Conservation (phyloP, 148 eudicot species). For the Rhododendron kiyosumense region DNA sequence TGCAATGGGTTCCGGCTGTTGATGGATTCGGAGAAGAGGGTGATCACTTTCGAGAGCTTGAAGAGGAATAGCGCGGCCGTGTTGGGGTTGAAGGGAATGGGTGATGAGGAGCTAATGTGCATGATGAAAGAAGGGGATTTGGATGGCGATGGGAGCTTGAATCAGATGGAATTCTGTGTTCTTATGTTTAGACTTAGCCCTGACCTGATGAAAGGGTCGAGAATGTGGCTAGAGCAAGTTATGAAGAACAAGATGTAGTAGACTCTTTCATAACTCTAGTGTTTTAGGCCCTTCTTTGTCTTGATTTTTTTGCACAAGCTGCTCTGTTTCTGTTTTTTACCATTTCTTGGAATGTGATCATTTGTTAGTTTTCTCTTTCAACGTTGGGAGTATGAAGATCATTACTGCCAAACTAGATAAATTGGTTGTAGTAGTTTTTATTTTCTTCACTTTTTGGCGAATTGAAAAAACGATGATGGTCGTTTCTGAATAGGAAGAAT, state of each 20-base stretch:
- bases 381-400: not conserved
- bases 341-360: not conserved
- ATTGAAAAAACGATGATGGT: not conserved
- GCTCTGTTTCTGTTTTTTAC: not conserved
- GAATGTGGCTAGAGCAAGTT: slow-evolving; percentile 32
- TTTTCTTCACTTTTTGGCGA: not conserved
- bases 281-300: not conserved
- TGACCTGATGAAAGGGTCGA: slow-evolving; percentile 40
- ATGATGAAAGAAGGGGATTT: slow-evolving; percentile 61
- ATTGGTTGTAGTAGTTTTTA: too few relatives aligned
- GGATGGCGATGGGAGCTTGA: slow-evolving; percentile 61
- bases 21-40: slow-evolving; percentile 41
- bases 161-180: slow-evolving; percentile 66
- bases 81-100: slow-evolving; percentile 40
- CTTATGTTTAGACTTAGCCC: slow-evolving; percentile 71
- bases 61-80: slow-evolving; percentile 26
- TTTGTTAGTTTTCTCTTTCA: not conserved
- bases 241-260: slow-evolving; percentile 2
- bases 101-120: slow-evolving; percentile 37
- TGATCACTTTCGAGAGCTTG: slow-evolving; percentile 66
- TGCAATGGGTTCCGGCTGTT: slow-evolving; percentile 45
- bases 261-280: not conserved
- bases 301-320: not conserved
- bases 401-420: not conserved
- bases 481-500: not conserved